Conservation (phyloP, 163 green algal species). For the Scenedesmus sp. region DNA sequence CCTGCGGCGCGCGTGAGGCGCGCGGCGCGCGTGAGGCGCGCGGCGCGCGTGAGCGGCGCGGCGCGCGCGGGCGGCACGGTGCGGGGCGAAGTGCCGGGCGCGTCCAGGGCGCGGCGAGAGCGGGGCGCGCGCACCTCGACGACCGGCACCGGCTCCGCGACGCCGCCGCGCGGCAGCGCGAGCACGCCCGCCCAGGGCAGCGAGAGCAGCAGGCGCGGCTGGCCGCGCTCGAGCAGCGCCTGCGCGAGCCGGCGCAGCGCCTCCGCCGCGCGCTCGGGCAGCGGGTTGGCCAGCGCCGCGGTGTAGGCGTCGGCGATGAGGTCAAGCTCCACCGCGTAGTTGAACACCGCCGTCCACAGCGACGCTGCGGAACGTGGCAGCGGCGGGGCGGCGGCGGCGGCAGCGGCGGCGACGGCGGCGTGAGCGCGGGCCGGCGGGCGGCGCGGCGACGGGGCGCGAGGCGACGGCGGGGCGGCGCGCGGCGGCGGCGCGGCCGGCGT, state of each 20-base stretch:
- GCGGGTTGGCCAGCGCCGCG: constrained; percentile 66
- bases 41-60: no score
- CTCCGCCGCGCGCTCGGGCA: constrained; percentile 61
- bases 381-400: no score
- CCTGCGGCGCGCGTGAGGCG: constrained; percentile 50
- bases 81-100: no score
- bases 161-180: constrained; percentile 32
- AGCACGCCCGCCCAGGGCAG: constrained; percentile 68
- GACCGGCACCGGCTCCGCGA: constrained; percentile 6
- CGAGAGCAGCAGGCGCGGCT: constrained; percentile 55
- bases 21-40: no score
- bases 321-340: constrained; percentile 57
- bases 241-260: constrained; percentile 71
- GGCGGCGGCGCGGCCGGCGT: no score
- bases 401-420: no score
- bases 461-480: no score
- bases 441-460: no score
- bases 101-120: no score
- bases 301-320: constrained; percentile 70
- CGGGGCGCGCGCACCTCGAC: constrained; percentile 44
- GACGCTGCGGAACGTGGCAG: neutral
- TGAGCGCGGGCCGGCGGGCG: no score
- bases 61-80: no score
- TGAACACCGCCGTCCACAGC: constrained; percentile 75
- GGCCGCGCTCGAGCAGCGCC: constrained; percentile 43